Evolutionary conservation across 139 green algal genomes (phyloP).

Genomic region (Cymbomonas tetramitiformis): DNA sequence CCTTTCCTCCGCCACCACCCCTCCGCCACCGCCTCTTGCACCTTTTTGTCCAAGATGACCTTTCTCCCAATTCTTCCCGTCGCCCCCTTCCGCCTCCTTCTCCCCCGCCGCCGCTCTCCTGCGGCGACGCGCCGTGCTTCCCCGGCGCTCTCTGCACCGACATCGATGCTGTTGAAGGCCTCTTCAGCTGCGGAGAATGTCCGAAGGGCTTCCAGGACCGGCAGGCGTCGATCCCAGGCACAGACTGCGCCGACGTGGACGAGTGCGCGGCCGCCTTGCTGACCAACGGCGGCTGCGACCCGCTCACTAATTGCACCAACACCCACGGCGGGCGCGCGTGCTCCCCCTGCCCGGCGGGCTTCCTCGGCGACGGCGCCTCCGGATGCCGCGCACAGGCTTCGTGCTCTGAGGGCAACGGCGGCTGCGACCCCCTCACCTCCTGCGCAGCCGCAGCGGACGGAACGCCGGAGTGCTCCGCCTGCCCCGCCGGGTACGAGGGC

Average conservation of each 20-base stretch:
- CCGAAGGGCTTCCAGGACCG: too few relatives aligned
- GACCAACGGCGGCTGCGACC: background rate
- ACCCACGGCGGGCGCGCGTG: background rate
- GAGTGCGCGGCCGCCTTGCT: background rate
- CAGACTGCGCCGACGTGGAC: background rate
- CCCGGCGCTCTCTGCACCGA: background rate
- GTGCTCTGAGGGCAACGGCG: background rate
- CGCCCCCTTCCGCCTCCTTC: too few relatives aligned
- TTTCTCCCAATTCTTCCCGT: too few relatives aligned
- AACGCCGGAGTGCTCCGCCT: background rate
- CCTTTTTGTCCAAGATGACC: too few relatives aligned
- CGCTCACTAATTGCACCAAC: constrained; percentile 9
- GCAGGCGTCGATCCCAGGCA: background rate
- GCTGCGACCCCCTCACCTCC: constrained; percentile 1
- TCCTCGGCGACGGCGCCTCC: background rate
- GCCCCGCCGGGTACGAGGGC: constrained; percentile 1
- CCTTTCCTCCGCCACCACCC: too few relatives aligned
- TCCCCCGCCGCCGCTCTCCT: too few relatives aligned
- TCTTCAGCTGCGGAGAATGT: background rate
- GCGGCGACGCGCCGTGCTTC: background rate
- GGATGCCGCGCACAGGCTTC: background rate
- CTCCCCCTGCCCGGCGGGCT: constrained; percentile 3
- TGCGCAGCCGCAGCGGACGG: background rate
- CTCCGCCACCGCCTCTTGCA: too few relatives aligned
- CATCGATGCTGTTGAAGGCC: background rate